Conservation (phyloP, 2,329 filamentous ascomycete genomes). For the Sporothrix brasiliensis region DNA sequence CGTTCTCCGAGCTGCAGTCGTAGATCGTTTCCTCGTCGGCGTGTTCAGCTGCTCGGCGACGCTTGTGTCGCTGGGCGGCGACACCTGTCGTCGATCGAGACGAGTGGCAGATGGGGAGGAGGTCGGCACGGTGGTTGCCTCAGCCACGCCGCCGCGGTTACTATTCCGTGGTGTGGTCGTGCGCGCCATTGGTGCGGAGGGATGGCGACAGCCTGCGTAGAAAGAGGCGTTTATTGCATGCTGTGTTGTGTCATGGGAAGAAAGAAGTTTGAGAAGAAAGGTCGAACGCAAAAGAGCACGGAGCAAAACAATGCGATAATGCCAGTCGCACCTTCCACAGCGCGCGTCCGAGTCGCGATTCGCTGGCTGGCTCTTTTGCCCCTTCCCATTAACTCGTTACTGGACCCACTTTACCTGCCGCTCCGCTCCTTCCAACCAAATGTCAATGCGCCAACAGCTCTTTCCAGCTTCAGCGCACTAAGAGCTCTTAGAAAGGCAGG, state of each 20-base stretch:
- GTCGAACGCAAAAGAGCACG: constrained; percentile 1
- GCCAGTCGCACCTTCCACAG: constrained; percentile 9
- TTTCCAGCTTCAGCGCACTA: not conserved
- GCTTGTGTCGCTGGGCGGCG: not conserved
- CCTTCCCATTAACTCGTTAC: constrained; percentile 22
- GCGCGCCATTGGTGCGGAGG: constrained; percentile 22
- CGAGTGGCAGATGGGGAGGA: not conserved
- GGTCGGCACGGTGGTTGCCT: not conserved
- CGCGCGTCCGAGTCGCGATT: constrained; percentile 25
- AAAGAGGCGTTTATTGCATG: constrained; percentile 10
- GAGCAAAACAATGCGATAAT: not conserved
- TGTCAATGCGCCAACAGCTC: too few species aligned
- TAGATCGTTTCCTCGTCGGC: constrained; percentile 11
- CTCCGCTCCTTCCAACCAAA: not conserved
- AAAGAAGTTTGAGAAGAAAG: too few species aligned
- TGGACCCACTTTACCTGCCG: constrained; percentile 28
- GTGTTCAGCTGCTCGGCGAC: constrained; percentile 8
- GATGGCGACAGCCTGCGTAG: not conserved
- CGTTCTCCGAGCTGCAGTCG: not conserved
- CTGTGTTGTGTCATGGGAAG: not conserved
- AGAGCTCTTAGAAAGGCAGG: constrained; percentile 4
- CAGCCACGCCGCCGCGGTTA: constrained; percentile 13
- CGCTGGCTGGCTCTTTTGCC: constrained; percentile 21
- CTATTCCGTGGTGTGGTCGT: constrained; percentile 4
- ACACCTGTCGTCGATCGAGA: not conserved